A percentile compares a stretch with the other conserved stretches of the same genome.
Evolutionary conservation across 495 filamentous ascomycete genomes (phyloP).

Genomic region (Hyphodiscus hymeniophilus): DNA sequence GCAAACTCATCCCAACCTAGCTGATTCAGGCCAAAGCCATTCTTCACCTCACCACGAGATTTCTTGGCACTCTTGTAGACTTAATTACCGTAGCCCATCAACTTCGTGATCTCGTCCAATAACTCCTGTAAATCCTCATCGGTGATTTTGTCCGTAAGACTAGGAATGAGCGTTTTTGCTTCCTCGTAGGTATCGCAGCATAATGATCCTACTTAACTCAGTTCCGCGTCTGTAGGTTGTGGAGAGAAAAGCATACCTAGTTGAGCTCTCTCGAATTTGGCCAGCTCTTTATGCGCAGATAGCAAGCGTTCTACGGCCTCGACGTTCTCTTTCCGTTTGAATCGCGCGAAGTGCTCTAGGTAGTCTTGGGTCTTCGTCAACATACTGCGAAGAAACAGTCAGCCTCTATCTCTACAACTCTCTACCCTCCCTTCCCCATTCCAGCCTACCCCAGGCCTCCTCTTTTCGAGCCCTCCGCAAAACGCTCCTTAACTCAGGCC

Average conservation of each 20-base stretch:
- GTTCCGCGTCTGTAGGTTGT: neutral
- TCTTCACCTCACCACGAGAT: no score
- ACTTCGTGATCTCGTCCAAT: conserved; percentile 81
- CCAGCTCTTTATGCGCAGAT: conserved; percentile 66
- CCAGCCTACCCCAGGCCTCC: neutral
- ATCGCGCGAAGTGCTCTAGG: conserved; percentile 85
- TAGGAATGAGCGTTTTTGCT: conserved; percentile 92
- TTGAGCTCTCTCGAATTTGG: conserved; percentile 87
- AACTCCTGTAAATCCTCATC: conserved; percentile 83
- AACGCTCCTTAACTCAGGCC: neutral
- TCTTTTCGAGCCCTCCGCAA: neutral
- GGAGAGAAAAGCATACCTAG: conserved; percentile 54
- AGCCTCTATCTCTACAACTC: no score
- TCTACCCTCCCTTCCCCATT: no score
- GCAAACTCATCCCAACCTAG: no score
- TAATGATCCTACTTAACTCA: conserved; percentile 50
- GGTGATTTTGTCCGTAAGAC: conserved; percentile 74
- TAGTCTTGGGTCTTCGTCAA: conserved; percentile 84
- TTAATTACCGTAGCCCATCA: conserved; percentile 35
- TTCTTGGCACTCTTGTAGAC: neutral
- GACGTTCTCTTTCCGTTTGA: conserved; percentile 90
- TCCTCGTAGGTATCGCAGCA: conserved; percentile 90
- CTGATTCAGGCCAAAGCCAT: no score
- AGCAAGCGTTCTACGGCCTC: conserved; percentile 82
- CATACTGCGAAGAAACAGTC: conserved; percentile 29